A percentile compares a stretch with the other conserved stretches of the same genome.
Conservation (phyloP, 352 stramenopile species). For the Phytophthora pluvialis region DNA sequence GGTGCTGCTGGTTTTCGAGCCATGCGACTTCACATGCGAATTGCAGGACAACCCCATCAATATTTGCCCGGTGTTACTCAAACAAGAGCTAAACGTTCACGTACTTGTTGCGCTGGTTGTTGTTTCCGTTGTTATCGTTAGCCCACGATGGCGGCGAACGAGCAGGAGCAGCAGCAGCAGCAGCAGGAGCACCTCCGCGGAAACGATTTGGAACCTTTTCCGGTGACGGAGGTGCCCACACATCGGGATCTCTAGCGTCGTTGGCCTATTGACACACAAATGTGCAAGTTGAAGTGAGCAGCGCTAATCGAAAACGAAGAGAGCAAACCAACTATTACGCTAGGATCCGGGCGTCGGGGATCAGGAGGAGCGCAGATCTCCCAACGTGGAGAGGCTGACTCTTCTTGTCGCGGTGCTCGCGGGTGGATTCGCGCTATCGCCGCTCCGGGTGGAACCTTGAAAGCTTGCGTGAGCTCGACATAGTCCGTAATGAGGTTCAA, state of each 20-base stretch:
- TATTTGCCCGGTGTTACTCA: not conserved
- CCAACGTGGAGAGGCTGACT: constrained; percentile 46
- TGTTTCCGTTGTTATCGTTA: constrained; percentile 52
- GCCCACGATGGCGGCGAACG: constrained; percentile 61
- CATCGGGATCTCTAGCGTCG: constrained; percentile 59
- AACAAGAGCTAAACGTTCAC: not conserved
- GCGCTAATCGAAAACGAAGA: not conserved
- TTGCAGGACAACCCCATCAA: not conserved
- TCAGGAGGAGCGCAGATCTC: constrained; percentile 53
- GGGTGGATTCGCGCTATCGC: constrained; percentile 43
- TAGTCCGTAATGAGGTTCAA: constrained; percentile 82
- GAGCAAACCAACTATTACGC: constrained; percentile 11
- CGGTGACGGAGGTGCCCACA: constrained; percentile 76
- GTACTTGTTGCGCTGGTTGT: constrained; percentile 37
- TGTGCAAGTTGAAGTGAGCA: constrained; percentile 5
- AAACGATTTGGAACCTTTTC: constrained; percentile 44
- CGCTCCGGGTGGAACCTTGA: constrained; percentile 56
- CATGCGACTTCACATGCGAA: constrained; percentile 36
- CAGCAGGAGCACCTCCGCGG: constrained; percentile 32
- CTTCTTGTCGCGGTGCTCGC: constrained; percentile 32
- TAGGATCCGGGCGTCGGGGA: constrained; percentile 26
- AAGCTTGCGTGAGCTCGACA: constrained; percentile 70
- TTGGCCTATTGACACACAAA: constrained; percentile 26
- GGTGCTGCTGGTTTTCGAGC: constrained; percentile 40
- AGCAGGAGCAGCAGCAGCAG: constrained; percentile 24